These are phyloP conservation scores for Tricholoma bakamatsutake DNA, from an alignment of 768 basidiomycete genomes.

Conservation along the genomic window DNA sequence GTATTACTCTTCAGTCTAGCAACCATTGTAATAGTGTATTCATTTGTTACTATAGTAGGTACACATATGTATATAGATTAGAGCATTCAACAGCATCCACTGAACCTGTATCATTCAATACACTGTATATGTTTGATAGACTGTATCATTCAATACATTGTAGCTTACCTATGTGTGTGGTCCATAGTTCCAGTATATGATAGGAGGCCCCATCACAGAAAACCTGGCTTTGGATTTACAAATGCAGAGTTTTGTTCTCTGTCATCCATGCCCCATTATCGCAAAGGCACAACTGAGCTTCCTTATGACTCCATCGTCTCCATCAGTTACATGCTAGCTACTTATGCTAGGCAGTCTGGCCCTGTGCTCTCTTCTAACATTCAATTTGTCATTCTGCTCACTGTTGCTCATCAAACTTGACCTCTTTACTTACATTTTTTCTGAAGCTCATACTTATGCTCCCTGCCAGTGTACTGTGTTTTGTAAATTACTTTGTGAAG, in stretches of 20 bases:
- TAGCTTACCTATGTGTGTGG: too few relatives aligned
- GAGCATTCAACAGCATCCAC: too few relatives aligned
- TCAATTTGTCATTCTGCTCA: slow-evolving; percentile 9
- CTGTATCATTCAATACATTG: too few relatives aligned
- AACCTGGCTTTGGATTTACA: slow-evolving; percentile 4
- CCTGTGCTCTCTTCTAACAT: slow-evolving; percentile 2
- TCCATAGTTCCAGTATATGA: slow-evolving; percentile 9
- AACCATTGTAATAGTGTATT: too few relatives aligned
- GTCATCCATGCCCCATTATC: not conserved
- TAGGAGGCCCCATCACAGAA: not conserved
- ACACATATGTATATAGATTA: too few relatives aligned
- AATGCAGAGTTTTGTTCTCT: slow-evolving; percentile 1
- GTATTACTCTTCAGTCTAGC: too few relatives aligned
- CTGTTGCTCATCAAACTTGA: not conserved
- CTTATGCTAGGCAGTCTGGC: slow-evolving; percentile 1
- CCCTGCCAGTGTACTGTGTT: not conserved
- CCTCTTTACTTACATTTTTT: not conserved
- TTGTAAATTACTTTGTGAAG: not conserved
- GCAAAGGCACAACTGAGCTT: not conserved
- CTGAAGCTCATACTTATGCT: not conserved
- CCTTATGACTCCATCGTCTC: slow-evolving; percentile 1
- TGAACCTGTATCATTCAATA: too few relatives aligned
- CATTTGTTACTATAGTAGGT: too few relatives aligned
- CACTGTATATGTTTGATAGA: too few relatives aligned
- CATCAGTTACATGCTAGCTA: slow-evolving; percentile 2